Percentiles rank a stretch among this genome's conserved stretches.
Conservation (phyloP, 202 grass and related monocot genomes). For the Schoenoplectus tabernaemontani region DNA sequence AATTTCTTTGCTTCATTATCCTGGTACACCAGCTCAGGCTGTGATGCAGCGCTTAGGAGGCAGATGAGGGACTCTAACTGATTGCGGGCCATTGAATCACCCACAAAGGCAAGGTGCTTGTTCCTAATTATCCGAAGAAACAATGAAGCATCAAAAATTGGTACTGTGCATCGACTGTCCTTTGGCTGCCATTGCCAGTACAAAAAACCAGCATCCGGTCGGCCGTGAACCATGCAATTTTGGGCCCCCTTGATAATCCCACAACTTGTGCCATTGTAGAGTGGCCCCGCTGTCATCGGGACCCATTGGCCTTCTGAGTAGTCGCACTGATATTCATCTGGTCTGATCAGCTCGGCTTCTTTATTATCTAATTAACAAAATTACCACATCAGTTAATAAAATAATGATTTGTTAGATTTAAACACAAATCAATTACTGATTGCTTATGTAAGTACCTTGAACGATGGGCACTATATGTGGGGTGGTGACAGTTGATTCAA, state of each 20-base stretch:
- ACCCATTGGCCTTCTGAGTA: slow-evolving; percentile 66
- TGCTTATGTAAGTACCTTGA: neutral
- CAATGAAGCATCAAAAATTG: slow-evolving; percentile 41
- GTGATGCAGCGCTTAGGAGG: slow-evolving; percentile 41
- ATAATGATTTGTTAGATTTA: neutral
- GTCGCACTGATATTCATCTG: slow-evolving; percentile 26
- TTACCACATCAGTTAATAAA: neutral
- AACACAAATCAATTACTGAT: neutral
- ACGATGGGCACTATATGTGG: neutral
- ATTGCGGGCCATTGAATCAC: slow-evolving; percentile 80
- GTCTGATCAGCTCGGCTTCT: neutral
- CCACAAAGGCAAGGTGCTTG: slow-evolving; percentile 72
- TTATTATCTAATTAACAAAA: neutral
- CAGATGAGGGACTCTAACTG: slow-evolving; percentile 80
- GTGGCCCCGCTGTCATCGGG: slow-evolving; percentile 14
- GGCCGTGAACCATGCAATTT: slow-evolving; percentile 71
- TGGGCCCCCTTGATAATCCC: slow-evolving; percentile 58
- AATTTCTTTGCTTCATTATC: slow-evolving; percentile 44
- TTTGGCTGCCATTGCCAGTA: slow-evolving; percentile 73
- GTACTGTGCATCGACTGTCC: slow-evolving; percentile 34
- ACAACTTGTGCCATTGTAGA: slow-evolving; percentile 71
- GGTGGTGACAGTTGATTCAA: neutral
- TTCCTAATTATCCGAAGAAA: slow-evolving; percentile 48
- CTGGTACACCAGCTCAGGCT: slow-evolving; percentile 38
- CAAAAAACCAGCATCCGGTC: slow-evolving; percentile 57